Base-by-base conservation (phyloP, 257 asterid species). In the Nemophila menziesii region DNA sequence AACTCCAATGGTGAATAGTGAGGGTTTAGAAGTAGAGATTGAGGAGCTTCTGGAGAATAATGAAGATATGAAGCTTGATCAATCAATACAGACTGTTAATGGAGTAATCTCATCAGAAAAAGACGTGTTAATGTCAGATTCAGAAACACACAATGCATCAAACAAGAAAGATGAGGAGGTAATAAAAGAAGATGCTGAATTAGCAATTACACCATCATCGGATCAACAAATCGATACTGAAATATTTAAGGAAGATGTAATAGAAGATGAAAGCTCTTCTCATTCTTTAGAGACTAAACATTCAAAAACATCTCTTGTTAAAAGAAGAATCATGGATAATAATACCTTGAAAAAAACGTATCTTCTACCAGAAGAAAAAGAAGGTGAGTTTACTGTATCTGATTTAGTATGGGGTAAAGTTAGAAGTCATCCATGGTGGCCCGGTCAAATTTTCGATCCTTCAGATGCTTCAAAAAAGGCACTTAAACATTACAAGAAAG, bases 351-450 rank as follows among this genome's bases (percentile, higher is more conserved):
- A n/a, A n/a, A n/a, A 67, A 8, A 63, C 79, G 53, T 90, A 81
- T 65, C 63, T 74, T 20, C 29, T 46, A 39, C 67, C 89, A 54
- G 76, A 80, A 1, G 76, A 62, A 65, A 58, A 51, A 2, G 92
- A 73, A 44, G 92, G 73, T 19, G 38, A 42, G 21, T 79, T 70
- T 40, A 44, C 83, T 14, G 49, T 56, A 18, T 70, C 92, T 11
- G 96, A 90, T 79, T 61, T 90, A 61, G 94, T 90, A 24, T 90
- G 96, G 99, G 99, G 99, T 33, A 90, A 90, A 65, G 93, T 85
- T 48, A 73, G 87, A 49, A 85, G 89, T 69, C 96, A 90, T 69
- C 96, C 99, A 0, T 90, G 96, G 99, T 90, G 99, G 99, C 99
- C 99, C 8, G 99, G 99, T n/a, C 99, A 85, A 66, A 79, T 90